phyloP scores from a whole-genome alignment of 139 green algal species.

The Chlamydomonas sphaeroides region DNA sequence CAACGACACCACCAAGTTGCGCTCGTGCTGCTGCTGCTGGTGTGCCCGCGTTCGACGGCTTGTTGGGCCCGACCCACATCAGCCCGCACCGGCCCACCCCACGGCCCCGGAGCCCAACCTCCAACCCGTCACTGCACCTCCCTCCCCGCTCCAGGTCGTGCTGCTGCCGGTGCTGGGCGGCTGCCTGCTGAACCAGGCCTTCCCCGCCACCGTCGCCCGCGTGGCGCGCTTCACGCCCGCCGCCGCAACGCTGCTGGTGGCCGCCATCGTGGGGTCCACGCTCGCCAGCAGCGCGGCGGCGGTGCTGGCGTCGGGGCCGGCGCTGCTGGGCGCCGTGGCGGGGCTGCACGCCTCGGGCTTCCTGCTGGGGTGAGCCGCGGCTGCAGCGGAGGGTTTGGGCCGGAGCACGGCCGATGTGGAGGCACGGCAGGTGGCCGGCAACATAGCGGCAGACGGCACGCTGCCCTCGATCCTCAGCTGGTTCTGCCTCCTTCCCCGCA shows the following conservation, averaged over 20 bases:
- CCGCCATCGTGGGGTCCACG: conserved; percentile 67
- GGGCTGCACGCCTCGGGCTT: conserved; percentile 73
- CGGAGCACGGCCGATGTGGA: no score
- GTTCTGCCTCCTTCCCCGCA: no score
- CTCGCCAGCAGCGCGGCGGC: conserved; percentile 63
- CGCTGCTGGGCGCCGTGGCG: conserved; percentile 64
- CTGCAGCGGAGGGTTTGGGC: no score
- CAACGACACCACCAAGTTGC: no score
- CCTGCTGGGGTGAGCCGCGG: conserved; percentile 65
- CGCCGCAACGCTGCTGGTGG: conserved; percentile 69
- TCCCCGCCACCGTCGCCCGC: conserved; percentile 53
- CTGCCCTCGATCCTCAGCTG: no score
- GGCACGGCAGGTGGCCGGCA: no score
- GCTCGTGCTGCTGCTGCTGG: no score
- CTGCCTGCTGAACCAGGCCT: conserved; percentile 60
- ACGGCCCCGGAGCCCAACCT: no score
- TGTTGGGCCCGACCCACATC: no score
- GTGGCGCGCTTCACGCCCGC: conserved; percentile 59
- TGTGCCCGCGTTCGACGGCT: no score
- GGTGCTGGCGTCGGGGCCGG: conserved; percentile 42
- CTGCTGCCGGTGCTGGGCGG: conserved; percentile 78
- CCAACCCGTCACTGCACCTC: not conserved
- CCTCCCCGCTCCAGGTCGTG: conserved; percentile 67
- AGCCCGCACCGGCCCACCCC: no score
- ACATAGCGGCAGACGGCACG: no score